Conservation (phyloP, 139 green algal genomes). For the Nannochloris sp. region DNA sequence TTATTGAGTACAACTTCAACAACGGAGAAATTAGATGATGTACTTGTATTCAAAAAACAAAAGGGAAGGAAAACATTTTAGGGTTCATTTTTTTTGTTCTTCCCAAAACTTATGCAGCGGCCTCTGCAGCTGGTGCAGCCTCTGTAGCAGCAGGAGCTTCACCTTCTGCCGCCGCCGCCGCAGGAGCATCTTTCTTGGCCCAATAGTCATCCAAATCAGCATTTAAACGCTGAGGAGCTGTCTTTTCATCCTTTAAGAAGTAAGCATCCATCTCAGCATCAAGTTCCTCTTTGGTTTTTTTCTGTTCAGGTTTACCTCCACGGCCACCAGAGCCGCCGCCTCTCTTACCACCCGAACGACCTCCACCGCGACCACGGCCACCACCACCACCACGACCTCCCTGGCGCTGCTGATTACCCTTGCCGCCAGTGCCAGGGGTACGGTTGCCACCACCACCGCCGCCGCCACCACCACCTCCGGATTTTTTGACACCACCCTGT, state of each 20-base stretch:
- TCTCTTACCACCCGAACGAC: neutral
- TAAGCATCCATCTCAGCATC: constrained; percentile 39
- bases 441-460: neutral
- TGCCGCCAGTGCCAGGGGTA: neutral
- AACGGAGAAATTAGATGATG: neutral
- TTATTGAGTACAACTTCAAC: too few relatives aligned
- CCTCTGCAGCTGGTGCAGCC: neutral
- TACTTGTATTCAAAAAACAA: too few relatives aligned
- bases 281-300: constrained; percentile 19
- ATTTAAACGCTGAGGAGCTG: constrained; percentile 7
- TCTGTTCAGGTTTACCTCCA: neutral
- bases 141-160: neutral
- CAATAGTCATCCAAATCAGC: constrained; percentile 33
- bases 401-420: neutral
- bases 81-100: neutral
- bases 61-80: neutral
- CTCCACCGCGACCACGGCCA: neutral
- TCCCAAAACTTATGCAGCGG: neutral
- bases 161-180: neutral
- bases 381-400: neutral
- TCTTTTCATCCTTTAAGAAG: constrained; percentile 20
- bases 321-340: neutral
- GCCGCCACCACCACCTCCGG: neutral
- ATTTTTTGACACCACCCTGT: constrained; percentile 1
- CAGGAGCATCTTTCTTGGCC: constrained; percentile 1